Conservation (phyloP, 129 eudicot species). For the Saposhnikovia divaricata region DNA sequence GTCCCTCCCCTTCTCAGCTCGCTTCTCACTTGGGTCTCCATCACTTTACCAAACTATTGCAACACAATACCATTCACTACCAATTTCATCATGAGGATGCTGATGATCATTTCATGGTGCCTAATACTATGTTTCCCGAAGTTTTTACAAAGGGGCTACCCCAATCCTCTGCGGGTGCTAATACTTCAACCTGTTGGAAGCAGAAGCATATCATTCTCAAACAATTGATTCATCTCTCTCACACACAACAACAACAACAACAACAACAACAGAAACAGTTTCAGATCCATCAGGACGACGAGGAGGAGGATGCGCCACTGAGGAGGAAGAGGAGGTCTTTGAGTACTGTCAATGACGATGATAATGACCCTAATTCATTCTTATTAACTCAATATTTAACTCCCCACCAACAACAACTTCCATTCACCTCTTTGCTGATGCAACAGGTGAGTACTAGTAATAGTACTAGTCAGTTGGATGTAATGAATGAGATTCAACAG, state of each 20-base stretch:
- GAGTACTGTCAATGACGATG: not conserved
- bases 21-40: slow-evolving; percentile 56
- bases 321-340: not conserved
- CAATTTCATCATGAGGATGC: not conserved
- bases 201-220: slow-evolving; percentile 45
- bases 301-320: not conserved
- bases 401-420: slow-evolving; percentile 17
- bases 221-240: slow-evolving; percentile 47
- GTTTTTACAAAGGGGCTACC: not conserved
- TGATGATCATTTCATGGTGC: slow-evolving; percentile 51
- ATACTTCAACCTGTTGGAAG: slow-evolving; percentile 31
- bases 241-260: not conserved
- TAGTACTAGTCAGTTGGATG: slow-evolving; percentile 6
- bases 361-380: not conserved
- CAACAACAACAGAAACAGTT: not conserved
- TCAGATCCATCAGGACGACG: not conserved
- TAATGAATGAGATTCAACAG: slow-evolving; percentile 7
- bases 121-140: slow-evolving; percentile 12
- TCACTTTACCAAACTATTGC: not conserved
- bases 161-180: not conserved
- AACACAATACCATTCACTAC: not conserved
- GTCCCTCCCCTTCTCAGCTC: slow-evolving; percentile 47
- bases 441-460: slow-evolving; percentile 2
- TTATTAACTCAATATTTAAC: not conserved
- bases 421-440: slow-evolving; percentile 49